phyloP scores from a whole-genome alignment of 371 early-diverging fungal genomes.

The Rhizopus delemar region DNA sequence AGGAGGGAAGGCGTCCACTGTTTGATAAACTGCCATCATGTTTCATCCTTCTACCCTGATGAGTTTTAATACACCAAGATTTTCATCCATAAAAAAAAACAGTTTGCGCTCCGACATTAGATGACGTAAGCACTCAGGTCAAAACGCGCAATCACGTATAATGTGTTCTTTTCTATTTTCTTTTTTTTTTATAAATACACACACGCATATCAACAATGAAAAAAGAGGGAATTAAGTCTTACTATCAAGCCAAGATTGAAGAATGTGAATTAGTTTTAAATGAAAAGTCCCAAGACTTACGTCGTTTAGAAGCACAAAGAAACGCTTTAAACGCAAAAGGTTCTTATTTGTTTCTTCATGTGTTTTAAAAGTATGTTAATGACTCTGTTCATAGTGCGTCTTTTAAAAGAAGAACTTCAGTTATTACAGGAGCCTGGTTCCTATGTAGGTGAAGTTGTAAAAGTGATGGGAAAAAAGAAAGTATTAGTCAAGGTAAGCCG shows the following conservation, averaged over 20 bases:
- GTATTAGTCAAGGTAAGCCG: constrained; percentile 93
- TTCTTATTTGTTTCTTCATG: constrained; percentile 25
- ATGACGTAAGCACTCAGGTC: no score
- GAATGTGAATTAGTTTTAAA: constrained; percentile 86
- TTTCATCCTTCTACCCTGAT: no score
- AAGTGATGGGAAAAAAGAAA: constrained; percentile 99
- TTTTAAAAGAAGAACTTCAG: constrained; percentile 97
- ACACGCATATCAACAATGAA: constrained; percentile 33
- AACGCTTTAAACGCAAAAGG: constrained; percentile 96
- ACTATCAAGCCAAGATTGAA: constrained; percentile 83
- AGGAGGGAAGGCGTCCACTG: no score
- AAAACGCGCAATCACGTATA: no score
- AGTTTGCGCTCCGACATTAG: no score
- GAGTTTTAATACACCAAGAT: no score
- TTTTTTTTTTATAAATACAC: no score
- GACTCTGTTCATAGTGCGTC: constrained; percentile 70
- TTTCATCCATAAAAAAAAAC: no score
- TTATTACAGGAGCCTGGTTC: constrained; percentile 97
- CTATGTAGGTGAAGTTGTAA: constrained; percentile 99
- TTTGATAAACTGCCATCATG: no score
- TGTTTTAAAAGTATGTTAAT: background rate
- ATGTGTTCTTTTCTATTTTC: no score
- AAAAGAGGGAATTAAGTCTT: constrained; percentile 66
- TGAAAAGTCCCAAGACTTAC: constrained; percentile 92
- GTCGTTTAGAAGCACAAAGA: constrained; percentile 98